Evolutionary conservation across 2,329 filamentous ascomycete genomes (phyloP).

Genomic region (Verruconis gallopava): DNA sequence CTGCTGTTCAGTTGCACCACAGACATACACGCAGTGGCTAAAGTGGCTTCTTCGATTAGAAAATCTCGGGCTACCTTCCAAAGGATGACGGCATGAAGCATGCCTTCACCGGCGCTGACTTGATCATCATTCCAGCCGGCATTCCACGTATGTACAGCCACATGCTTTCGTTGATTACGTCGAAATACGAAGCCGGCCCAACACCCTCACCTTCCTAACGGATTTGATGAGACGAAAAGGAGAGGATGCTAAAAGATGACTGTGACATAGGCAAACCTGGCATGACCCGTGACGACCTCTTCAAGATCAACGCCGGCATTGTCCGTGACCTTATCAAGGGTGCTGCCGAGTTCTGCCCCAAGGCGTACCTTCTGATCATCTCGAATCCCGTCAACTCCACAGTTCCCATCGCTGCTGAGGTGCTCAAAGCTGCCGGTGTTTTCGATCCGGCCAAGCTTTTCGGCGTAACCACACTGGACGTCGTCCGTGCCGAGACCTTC

Average conservation of each 20-base stretch:
- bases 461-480: slow-evolving; percentile 95
- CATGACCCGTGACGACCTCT: slow-evolving; percentile 98
- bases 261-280: slow-evolving; percentile 72
- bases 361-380: slow-evolving; percentile 92
- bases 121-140: slow-evolving; percentile 93
- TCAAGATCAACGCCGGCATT: slow-evolving; percentile 99
- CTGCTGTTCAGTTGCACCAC: no score
- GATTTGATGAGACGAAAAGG: background rate
- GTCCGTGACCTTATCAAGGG: slow-evolving; percentile 88
- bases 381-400: slow-evolving; percentile 99
- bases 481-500: slow-evolving; percentile 96
- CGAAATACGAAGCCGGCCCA: slow-evolving; percentile 2
- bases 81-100: slow-evolving; percentile 70
- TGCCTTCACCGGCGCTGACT: slow-evolving; percentile 84
- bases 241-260: background rate
- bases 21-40: background rate
- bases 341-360: slow-evolving; percentile 75
- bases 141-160: slow-evolving; percentile 67
- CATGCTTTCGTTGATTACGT: background rate
- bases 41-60: slow-evolving; percentile 35
- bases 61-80: slow-evolving; percentile 78
- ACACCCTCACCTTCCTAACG: slow-evolving; percentile 7
- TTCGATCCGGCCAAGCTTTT: slow-evolving; percentile 95
- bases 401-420: slow-evolving; percentile 92
- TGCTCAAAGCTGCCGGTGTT: slow-evolving; percentile 82